Evolutionary conservation across 768 basidiomycete species (phyloP).

Genomic region (Calocybe cyanea): DNA sequence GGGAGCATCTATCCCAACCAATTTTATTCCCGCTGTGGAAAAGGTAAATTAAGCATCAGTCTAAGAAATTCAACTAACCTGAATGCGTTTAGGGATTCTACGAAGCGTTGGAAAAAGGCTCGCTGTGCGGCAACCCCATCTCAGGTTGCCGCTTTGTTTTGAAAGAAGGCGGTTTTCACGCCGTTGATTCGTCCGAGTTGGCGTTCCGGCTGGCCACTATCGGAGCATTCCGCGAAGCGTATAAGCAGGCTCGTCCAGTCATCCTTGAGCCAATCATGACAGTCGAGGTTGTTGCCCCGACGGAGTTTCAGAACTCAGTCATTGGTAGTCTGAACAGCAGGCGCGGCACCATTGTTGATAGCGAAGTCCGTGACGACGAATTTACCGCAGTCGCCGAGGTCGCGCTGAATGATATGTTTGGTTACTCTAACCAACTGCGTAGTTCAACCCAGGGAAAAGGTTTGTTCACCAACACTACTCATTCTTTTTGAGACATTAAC

Average conservation of each 20-base stretch:
- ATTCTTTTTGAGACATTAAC: neutral
- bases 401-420: conserved; percentile 97
- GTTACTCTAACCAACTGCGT: conserved; percentile 89
- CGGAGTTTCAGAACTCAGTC: conserved; percentile 93
- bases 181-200: conserved; percentile 94
- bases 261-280: conserved; percentile 99
- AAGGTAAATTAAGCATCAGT: conserved; percentile 49
- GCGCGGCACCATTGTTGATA: conserved; percentile 91
- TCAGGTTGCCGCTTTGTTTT: conserved; percentile 83
- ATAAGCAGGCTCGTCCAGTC: conserved; percentile 68
- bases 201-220: conserved; percentile 91
- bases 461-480: conserved; percentile 7
- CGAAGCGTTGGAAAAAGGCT: conserved; percentile 90
- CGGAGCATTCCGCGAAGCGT: conserved; percentile 91
- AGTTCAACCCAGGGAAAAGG: conserved; percentile 97
- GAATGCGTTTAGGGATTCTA: conserved; percentile 71
- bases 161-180: conserved; percentile 89
- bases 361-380: conserved; percentile 95
- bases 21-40: conserved; percentile 92
- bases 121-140: conserved; percentile 83
- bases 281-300: conserved; percentile 93
- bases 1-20: conserved; percentile 87
- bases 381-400: conserved; percentile 92
- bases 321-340: conserved; percentile 93
- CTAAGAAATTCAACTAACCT: neutral